These are phyloP conservation scores for Phytophthora pini DNA, from an alignment of 352 stramenopile genomes.

Conservation along the genomic window DNA sequence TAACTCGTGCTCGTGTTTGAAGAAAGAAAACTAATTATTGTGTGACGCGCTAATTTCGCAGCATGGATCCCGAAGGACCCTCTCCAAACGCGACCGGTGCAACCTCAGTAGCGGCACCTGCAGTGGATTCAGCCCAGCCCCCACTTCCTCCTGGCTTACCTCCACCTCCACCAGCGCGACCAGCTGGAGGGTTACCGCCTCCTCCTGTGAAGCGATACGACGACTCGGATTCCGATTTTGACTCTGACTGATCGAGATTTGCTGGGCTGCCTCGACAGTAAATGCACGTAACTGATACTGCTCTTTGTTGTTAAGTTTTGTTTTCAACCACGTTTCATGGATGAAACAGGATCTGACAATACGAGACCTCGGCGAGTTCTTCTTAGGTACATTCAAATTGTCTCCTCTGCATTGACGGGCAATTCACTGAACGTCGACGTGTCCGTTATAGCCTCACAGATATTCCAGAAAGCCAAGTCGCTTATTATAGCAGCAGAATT, in stretches of 20 bases:
- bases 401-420: not conserved
- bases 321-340: not conserved
- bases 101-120: conserved; percentile 6
- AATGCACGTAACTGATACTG: conserved; percentile 15
- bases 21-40: not conserved
- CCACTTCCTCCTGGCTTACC: conserved; percentile 39
- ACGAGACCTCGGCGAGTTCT: not conserved
- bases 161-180: conserved; percentile 31
- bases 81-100: conserved; percentile 62
- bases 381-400: too few species aligned
- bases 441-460: conserved; percentile 14
- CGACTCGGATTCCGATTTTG: conserved; percentile 62
- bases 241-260: conserved; percentile 49
- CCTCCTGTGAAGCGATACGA: conserved; percentile 53
- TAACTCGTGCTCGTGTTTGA: not conserved
- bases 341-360: not conserved
- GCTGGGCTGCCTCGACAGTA: not conserved
- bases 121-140: conserved; percentile 27
- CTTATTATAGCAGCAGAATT: conserved; percentile 9
- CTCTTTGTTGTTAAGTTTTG: not conserved
- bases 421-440: conserved; percentile 3
- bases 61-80: conserved; percentile 83
- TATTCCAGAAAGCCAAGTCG: not conserved
- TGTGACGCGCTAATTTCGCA: conserved; percentile 26
- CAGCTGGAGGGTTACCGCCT: conserved; percentile 46